Evolutionary conservation across 352 stramenopile species (phyloP).

Genomic region (Pythium plurisporium): DNA sequence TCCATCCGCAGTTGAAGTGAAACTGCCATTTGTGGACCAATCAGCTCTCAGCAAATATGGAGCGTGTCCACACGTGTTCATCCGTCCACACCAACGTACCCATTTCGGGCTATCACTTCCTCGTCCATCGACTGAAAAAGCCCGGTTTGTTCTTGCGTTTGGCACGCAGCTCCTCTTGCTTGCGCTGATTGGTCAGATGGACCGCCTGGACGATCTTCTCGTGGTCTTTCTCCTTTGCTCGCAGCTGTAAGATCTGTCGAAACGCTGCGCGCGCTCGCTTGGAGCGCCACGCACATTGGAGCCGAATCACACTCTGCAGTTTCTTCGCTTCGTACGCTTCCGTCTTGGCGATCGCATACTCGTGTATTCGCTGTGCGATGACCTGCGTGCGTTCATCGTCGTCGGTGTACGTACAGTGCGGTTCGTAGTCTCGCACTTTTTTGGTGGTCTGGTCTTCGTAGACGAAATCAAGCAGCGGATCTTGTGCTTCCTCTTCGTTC

Average conservation of each 20-base stretch:
- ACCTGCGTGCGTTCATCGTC: conserved; percentile 23
- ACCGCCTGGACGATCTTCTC: conserved; percentile 30
- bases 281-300: conserved; percentile 75
- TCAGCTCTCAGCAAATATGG: neutral
- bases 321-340: conserved; percentile 40
- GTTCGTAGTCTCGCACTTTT: conserved; percentile 32
- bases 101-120: neutral
- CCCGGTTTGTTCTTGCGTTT: conserved; percentile 11
- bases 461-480: conserved; percentile 35
- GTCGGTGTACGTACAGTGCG: conserved; percentile 27
- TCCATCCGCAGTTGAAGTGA: neutral
- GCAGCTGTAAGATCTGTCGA: conserved; percentile 47
- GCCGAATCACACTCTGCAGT: conserved; percentile 45
- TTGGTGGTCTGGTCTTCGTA: conserved; percentile 54
- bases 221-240: conserved; percentile 59
- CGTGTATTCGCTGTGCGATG: conserved; percentile 38
- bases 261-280: conserved; percentile 61
- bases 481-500: conserved; percentile 20
- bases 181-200: conserved; percentile 18
- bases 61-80: neutral
- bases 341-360: conserved; percentile 29
- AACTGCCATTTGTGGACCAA: neutral
- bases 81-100: no score
- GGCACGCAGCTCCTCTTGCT: conserved; percentile 13
- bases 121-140: conserved; percentile 21